These are phyloP conservation scores for Myxozyma vanderwaltii DNA, from an alignment of 805 yeast genomes.

Conservation along the genomic window DNA sequence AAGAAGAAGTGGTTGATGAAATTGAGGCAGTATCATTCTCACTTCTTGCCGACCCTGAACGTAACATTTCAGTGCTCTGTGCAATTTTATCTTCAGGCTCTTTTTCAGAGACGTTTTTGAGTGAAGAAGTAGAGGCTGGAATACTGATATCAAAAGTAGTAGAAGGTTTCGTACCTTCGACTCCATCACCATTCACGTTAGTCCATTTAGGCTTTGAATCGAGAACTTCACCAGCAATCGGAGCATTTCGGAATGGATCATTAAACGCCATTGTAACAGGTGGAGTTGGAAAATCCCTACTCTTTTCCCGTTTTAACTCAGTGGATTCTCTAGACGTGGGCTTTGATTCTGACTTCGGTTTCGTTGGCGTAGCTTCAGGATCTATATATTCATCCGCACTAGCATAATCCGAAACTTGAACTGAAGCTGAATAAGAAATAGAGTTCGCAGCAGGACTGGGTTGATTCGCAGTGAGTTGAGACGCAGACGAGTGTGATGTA, in stretches of 20 bases:
- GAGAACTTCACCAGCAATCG: too few relatives aligned
- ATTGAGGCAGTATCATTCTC: not conserved
- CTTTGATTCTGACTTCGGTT: not conserved
- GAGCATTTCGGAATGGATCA: conserved; percentile 1
- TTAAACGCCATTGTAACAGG: conserved; percentile 6
- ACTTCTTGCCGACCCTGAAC: conserved; percentile 1
- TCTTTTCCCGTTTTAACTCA: too few relatives aligned
- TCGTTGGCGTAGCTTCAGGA: not conserved
- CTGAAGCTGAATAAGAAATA: not conserved
- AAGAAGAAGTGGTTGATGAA: conserved; percentile 4
- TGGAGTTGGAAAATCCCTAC: not conserved
- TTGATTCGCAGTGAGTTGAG: too few relatives aligned
- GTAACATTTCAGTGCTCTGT: not conserved
- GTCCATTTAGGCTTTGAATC: too few relatives aligned
- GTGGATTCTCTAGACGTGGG: not conserved
- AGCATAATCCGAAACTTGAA: conserved; percentile 9
- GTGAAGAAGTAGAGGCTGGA: too few relatives aligned
- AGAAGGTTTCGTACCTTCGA: too few relatives aligned
- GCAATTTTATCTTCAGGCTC: too few relatives aligned
- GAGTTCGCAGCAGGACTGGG: not conserved
- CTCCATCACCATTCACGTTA: too few relatives aligned
- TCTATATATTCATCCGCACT: conserved; percentile 13
- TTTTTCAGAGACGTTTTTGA: too few relatives aligned
- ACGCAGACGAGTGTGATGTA: not conserved
- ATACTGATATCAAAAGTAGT: too few relatives aligned